Percentiles rank a stretch among this genome's conserved stretches.
Evolutionary conservation across 1,139 yeast species (phyloP).

Genomic region (Saccharomycopsis crataegensis): DNA sequence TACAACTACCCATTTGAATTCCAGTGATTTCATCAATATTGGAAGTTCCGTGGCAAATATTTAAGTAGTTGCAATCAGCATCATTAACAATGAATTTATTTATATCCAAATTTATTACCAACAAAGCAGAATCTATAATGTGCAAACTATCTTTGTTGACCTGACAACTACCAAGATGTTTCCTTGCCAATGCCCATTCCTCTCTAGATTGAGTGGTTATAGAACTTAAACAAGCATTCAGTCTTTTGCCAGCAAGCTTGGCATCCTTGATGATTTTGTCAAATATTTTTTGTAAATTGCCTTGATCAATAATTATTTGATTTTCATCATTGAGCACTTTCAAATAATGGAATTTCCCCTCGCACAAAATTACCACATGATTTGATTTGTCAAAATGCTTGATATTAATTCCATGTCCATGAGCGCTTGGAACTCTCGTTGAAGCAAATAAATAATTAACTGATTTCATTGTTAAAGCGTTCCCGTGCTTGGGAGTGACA

Average conservation of each 20-base stretch:
- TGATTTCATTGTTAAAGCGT: slow-evolving; percentile 59
- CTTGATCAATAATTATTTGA: slow-evolving; percentile 43
- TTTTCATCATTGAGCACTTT: slow-evolving; percentile 44
- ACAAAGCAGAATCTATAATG: slow-evolving; percentile 54
- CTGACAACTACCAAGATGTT: slow-evolving; percentile 35
- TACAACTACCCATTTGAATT: slow-evolving; percentile 66
- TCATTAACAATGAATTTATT: slow-evolving; percentile 46
- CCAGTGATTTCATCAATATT: slow-evolving; percentile 45
- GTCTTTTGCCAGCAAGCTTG: slow-evolving; percentile 24
- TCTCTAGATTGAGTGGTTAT: slow-evolving; percentile 61
- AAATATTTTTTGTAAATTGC: slow-evolving; percentile 47
- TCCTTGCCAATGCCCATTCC: slow-evolving; percentile 55
- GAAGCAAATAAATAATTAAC: slow-evolving; percentile 62
- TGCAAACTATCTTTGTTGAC: slow-evolving; percentile 39
- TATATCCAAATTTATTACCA: slow-evolving; percentile 59
- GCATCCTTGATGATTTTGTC: slow-evolving; percentile 44
- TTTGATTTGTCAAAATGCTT: slow-evolving; percentile 30
- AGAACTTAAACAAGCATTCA: slow-evolving; percentile 39
- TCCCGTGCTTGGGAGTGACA: slow-evolving; percentile 40
- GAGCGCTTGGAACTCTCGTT: slow-evolving; percentile 47
- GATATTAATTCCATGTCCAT: slow-evolving; percentile 34
- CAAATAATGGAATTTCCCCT: slow-evolving; percentile 55
- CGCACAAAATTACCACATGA: slow-evolving; percentile 52
- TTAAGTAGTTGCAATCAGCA: slow-evolving; percentile 32
- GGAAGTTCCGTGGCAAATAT: slow-evolving; percentile 60